Base-by-base conservation (phyloP, 495 filamentous ascomycete species). In the Glutinoglossum americanum region DNA sequence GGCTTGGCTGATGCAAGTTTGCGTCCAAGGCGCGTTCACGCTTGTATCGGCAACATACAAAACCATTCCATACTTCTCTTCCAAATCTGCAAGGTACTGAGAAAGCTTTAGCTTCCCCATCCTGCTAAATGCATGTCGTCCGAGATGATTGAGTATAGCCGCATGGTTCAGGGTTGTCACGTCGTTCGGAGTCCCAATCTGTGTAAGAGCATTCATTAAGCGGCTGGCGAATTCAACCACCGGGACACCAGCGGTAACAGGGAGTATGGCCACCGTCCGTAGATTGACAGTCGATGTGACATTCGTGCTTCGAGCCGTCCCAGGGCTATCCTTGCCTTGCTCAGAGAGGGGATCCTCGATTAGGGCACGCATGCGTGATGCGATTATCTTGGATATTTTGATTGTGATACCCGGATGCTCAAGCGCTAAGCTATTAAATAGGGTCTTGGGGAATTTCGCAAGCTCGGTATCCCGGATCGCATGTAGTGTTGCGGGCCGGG, bases 321-420 rank as follows among this genome's bases (percentile, higher is more conserved):
- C 64, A 11, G 65, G 71, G 48, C 69, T 76, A 19, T 73, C 69
- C 37, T 60, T 66, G 10, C 62, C 62, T 39, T 67, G 61, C 63
- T 83, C 86, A 30, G 77, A 74, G n/a, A 84, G 62, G 23, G 83
- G 84, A 64, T 83, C 83, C 60, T 97, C 88, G 5, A 94, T 78
- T 61, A 96, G 63, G 28, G 87, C 77, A 58, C 90, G 77, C 92
- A 97, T 98, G 10, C 93, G 79, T 41, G 89, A 86, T 0, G 92
- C 92, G 64, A 98, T 96, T 60, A 98, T 89, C 69, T 96, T 98
- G 3, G 93, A 97, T 13, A 98, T 94, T 69, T 96, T 94, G 61
- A 98, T 97, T 0, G 92, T 97, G 66, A 98, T 96, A 19, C 89
- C 93, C 7, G 93, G 90, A 65, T 98, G 93, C 66, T 97, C 93